Conservation (phyloP, 1,139 yeast genomes). For the Hansenula lynferdii region DNA sequence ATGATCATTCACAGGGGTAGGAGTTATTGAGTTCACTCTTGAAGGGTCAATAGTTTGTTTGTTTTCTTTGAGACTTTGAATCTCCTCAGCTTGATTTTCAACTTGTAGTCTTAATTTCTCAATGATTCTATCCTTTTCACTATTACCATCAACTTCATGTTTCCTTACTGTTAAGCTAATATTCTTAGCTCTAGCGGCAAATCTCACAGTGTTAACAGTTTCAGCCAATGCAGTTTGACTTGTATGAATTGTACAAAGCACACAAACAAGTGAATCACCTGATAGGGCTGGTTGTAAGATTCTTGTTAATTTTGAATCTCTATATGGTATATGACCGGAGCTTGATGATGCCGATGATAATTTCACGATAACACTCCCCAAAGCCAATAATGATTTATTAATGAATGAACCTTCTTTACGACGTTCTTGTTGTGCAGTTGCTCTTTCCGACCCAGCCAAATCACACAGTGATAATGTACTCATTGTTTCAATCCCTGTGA, state of each 20-base stretch:
- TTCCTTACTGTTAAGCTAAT: conserved; percentile 65
- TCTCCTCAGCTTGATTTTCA: conserved; percentile 34
- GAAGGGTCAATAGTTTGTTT: conserved; percentile 1
- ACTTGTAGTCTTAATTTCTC: conserved; percentile 36
- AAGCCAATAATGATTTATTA: conserved; percentile 82
- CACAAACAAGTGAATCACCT: conserved; percentile 81
- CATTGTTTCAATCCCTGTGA: conserved; percentile 38
- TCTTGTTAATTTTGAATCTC: conserved; percentile 89
- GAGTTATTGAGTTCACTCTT: conserved; percentile 1
- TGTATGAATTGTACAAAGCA: conserved; percentile 80
- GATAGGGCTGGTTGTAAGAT: conserved; percentile 87
- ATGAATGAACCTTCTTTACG: conserved; percentile 91
- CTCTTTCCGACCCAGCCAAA: conserved; percentile 93
- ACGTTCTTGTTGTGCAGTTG: conserved; percentile 72
- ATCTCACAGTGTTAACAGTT: conserved; percentile 80
- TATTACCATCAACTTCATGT: conserved; percentile 34
- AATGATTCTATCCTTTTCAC: conserved; percentile 41
- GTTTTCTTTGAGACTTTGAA: conserved; percentile 22
- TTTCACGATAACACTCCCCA: conserved; percentile 85
- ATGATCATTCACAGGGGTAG: conserved; percentile 11
- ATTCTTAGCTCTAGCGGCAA: conserved; percentile 92
- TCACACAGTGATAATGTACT: conserved; percentile 86
- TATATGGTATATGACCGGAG: conserved; percentile 69
- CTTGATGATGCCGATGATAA: conserved; percentile 40
- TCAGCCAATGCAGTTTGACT: conserved; percentile 61